Evolutionary conservation across 805 yeast genomes (phyloP), one percentile per base, ranked within the genome.

Genomic region (Candida wancherniae): DNA sequence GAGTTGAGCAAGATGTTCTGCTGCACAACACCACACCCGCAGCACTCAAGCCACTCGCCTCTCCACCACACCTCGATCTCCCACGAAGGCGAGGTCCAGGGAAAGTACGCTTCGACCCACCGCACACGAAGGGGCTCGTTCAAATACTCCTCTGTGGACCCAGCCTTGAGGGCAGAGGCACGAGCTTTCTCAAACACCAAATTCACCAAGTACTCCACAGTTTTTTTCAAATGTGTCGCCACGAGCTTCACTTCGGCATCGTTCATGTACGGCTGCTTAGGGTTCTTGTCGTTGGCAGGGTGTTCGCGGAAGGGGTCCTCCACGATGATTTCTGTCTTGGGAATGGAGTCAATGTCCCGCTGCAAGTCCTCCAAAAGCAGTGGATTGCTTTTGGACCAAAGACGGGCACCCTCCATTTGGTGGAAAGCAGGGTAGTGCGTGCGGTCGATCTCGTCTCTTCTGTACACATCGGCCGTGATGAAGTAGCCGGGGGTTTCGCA

Each of bases 11-110:
- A 65, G 1, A 90, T 94, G 29, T 76, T 77, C 44, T 85, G 81
- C 44, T 77, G 77, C 6, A 87, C 95, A 21, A 90, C 70, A 15
- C 98, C 98, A 60, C 95, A 85, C 0, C 98, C 98, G 50, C 95
- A 85, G 54, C 95, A 79, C 61, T 92, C 98, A 20, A 92, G 68
- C 98, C 98, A 92, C 45, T 88, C 94, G 31, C 92, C 94, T 53
- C 87, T 84, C 97, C 97, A 92, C 88, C 94, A 87, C 4, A 92
- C 95, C 59, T 92, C 98, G 45, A 94, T 86, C 51, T 92, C 97
- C 94, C 95, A 92, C 24, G 95, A 84, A 3, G 98, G 98, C 1
- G 95, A 77, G 3, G 98, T 92, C 97, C 97, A 92, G 3, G 98
- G 98, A 64, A 92, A 92, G 50, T 79, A 85, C 0, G 92, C 94